Conservation (phyloP, 2,329 filamentous ascomycete species). For the Ophiostoma himal-ulmi region DNA sequence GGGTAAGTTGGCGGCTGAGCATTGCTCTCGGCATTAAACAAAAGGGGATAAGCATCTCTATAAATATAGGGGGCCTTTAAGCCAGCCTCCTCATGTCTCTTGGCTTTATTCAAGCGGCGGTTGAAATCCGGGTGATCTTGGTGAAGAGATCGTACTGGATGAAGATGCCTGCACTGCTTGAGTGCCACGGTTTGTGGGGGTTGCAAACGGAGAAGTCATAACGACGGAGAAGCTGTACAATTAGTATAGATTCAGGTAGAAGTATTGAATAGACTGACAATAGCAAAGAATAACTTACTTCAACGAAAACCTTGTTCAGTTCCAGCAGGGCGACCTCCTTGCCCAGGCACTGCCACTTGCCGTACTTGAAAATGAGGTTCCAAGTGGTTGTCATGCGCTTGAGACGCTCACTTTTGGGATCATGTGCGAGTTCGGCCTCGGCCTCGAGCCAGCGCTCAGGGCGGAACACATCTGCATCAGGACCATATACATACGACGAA, state of each 20-base stretch:
- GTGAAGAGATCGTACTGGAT: slow-evolving; percentile 30
- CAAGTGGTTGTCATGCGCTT: slow-evolving; percentile 29
- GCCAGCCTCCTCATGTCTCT: not conserved
- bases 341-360: slow-evolving; percentile 38
- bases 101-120: not conserved
- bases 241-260: not conserved
- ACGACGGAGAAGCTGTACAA: slow-evolving; percentile 26
- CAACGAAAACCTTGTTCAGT: slow-evolving; percentile 35
- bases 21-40: not conserved
- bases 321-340: slow-evolving; percentile 41
- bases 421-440: slow-evolving; percentile 25
- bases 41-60: not conserved
- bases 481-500: slow-evolving; percentile 34
- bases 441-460: slow-evolving; percentile 43
- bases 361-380: slow-evolving; percentile 38
- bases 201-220: slow-evolving; percentile 30
- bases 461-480: slow-evolving; percentile 38
- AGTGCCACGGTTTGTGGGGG: slow-evolving; percentile 28
- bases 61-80: not conserved
- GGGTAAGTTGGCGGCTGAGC: not conserved
- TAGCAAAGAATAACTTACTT: not conserved
- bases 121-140: slow-evolving; percentile 28
- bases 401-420: slow-evolving; percentile 15
- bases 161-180: slow-evolving; percentile 30
- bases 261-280: not conserved